Conservation (phyloP, 805 yeast genomes). For the Lipomyces lipofer region DNA sequence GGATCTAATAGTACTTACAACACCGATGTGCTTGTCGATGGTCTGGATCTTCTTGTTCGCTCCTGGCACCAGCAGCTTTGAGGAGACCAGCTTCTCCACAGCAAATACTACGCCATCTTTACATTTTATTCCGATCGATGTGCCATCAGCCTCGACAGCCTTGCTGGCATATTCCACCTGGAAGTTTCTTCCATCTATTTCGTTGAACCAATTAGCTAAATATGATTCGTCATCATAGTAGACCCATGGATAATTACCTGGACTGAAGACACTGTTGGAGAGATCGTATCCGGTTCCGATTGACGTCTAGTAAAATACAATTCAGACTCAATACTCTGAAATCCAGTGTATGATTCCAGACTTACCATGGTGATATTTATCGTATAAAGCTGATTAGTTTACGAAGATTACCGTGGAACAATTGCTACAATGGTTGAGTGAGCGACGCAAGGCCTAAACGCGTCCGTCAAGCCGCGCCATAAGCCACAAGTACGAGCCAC, state of each 20-base stretch:
- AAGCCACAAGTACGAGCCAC: too few relatives aligned
- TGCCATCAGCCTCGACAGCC: constrained; percentile 97
- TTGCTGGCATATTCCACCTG: constrained; percentile 98
- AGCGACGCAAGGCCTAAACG: too few relatives aligned
- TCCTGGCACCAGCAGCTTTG: constrained; percentile 85
- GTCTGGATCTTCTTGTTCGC: constrained; percentile 90
- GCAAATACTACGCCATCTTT: constrained; percentile 96
- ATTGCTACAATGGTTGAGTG: too few relatives aligned
- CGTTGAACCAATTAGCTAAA: too few relatives aligned
- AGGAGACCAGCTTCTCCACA: constrained; percentile 86
- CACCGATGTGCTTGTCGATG: constrained; percentile 90
- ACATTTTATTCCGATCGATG: constrained; percentile 89
- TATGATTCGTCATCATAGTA: too few relatives aligned
- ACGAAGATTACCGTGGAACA: too few relatives aligned
- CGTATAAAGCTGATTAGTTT: too few relatives aligned
- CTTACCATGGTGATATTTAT: constrained; percentile 9
- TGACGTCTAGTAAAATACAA: constrained; percentile 51
- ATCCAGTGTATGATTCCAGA: too few relatives aligned
- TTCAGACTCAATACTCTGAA: not conserved
- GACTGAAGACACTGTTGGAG: constrained; percentile 91
- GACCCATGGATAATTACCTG: constrained; percentile 46
- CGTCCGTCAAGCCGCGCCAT: too few relatives aligned
- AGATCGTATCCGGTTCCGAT: constrained; percentile 99
- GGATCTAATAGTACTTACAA: constrained; percentile 42
- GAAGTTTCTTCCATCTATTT: constrained; percentile 88